Evolutionary conservation across 352 stramenopile species (phyloP).

Genomic region (Pythium sukuiense): DNA sequence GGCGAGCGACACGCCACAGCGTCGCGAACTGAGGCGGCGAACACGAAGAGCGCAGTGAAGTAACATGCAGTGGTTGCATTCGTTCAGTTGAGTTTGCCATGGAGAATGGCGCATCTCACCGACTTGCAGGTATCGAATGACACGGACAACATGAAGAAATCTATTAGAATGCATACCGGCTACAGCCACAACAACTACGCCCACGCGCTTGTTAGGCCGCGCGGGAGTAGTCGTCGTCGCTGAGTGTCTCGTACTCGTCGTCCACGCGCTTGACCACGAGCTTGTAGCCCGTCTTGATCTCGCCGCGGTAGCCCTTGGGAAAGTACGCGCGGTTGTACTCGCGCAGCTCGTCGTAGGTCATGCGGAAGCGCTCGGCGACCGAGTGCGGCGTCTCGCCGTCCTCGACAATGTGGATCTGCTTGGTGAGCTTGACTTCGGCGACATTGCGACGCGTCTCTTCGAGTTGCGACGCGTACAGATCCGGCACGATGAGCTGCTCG

Average conservation of each 20-base stretch:
- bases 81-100: too few relatives aligned
- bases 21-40: neutral
- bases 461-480: slow-evolving; percentile 51
- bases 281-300: slow-evolving; percentile 78
- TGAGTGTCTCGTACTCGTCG: slow-evolving; percentile 23
- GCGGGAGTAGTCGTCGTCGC: neutral
- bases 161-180: neutral
- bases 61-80: neutral
- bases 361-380: slow-evolving; percentile 59
- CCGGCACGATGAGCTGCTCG: slow-evolving; percentile 75
- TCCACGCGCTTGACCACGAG: slow-evolving; percentile 73
- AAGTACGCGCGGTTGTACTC: slow-evolving; percentile 88
- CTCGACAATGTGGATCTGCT: slow-evolving; percentile 85
- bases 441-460: slow-evolving; percentile 67
- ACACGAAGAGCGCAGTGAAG: neutral
- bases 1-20: neutral
- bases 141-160: slow-evolving; percentile 1
- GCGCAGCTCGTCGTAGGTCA: slow-evolving; percentile 85
- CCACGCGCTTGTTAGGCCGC: neutral
- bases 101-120: too few relatives aligned
- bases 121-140: neutral
- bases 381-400: slow-evolving; percentile 67
- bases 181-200: neutral
- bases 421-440: slow-evolving; percentile 80
- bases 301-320: slow-evolving; percentile 79